phyloP scores from a whole-genome alignment of 306 rosid species.

The Acacia confusa region DNA sequence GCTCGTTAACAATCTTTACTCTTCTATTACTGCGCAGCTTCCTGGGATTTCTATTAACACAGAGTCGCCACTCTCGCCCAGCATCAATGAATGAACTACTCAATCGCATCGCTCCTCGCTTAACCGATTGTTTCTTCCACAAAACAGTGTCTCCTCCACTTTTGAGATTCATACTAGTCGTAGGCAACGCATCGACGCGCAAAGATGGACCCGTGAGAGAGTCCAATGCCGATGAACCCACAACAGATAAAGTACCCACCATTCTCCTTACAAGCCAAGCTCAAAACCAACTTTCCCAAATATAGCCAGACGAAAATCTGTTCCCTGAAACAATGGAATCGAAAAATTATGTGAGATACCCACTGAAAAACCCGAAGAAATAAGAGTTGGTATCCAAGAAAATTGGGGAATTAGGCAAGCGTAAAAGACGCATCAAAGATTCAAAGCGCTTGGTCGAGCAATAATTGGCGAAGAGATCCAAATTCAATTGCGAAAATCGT shows the following conservation, averaged over 20 bases:
- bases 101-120: conserved; percentile 46
- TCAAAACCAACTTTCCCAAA: not conserved
- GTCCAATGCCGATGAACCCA: conserved; percentile 79
- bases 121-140: conserved; percentile 50
- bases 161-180: conserved; percentile 60
- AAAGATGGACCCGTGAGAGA: conserved; percentile 78
- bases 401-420: conserved; percentile 28
- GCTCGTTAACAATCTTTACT: conserved; percentile 54
- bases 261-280: conserved; percentile 41
- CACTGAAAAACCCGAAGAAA: conserved; percentile 12
- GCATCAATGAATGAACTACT: conserved; percentile 68
- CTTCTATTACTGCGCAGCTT: conserved; percentile 57
- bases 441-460: conserved; percentile 20
- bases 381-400: conserved; percentile 41
- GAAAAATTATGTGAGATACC: conserved; percentile 22
- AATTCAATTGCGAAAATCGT: conserved; percentile 24
- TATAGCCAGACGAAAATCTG: conserved; percentile 29
- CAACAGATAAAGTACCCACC: conserved; percentile 75
- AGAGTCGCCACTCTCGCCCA: conserved; percentile 61
- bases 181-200: conserved; percentile 74
- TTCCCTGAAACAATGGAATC: not conserved
- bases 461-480: conserved; percentile 35
- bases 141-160: conserved; percentile 56
- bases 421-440: conserved; percentile 40
- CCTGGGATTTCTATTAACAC: conserved; percentile 49